These are phyloP conservation scores for Ganoderma lingzhi DNA, from an alignment of 1,284 basidiomycete species.

Conservation along the genomic window DNA sequence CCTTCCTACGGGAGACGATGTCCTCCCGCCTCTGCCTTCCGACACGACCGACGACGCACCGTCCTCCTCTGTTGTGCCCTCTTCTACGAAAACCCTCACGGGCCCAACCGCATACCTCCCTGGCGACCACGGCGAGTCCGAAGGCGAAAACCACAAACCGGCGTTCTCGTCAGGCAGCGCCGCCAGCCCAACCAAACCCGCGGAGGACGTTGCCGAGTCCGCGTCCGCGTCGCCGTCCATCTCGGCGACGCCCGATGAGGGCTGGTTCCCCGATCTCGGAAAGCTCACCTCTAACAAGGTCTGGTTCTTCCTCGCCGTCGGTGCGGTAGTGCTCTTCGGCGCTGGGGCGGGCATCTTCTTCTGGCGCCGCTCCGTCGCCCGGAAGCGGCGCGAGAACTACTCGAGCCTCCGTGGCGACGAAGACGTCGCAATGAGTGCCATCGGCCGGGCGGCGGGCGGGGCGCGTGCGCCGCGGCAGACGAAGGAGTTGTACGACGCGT, in stretches of 20 bases:
- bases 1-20: constrained; percentile 60
- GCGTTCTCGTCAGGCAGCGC: constrained; percentile 55
- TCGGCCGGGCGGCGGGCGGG: constrained; percentile 45
- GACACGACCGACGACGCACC: constrained; percentile 42
- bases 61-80: constrained; percentile 39
- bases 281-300: constrained; percentile 78
- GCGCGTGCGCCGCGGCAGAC: constrained; percentile 55
- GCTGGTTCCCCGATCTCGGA: constrained; percentile 88
- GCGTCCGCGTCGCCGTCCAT: constrained; percentile 47
- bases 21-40: constrained; percentile 61
- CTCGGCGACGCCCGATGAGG: constrained; percentile 77
- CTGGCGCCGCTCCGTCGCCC: constrained; percentile 67
- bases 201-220: constrained; percentile 39
- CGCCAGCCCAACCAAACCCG: constrained; percentile 41
- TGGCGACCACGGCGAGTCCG: constrained; percentile 77
- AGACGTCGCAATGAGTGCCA: constrained; percentile 77
- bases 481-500: constrained; percentile 92
- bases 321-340: constrained; percentile 76
- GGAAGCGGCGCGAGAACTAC: constrained; percentile 63
- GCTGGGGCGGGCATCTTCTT: constrained; percentile 71
- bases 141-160: constrained; percentile 74
- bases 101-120: constrained; percentile 94
- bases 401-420: constrained; percentile 71
- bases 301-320: constrained; percentile 87
- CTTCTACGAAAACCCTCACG: constrained; percentile 61